These are phyloP conservation scores for Trichoderma sp. DNA, from an alignment of 2,329 filamentous ascomycete genomes.

Conservation along the genomic window DNA sequence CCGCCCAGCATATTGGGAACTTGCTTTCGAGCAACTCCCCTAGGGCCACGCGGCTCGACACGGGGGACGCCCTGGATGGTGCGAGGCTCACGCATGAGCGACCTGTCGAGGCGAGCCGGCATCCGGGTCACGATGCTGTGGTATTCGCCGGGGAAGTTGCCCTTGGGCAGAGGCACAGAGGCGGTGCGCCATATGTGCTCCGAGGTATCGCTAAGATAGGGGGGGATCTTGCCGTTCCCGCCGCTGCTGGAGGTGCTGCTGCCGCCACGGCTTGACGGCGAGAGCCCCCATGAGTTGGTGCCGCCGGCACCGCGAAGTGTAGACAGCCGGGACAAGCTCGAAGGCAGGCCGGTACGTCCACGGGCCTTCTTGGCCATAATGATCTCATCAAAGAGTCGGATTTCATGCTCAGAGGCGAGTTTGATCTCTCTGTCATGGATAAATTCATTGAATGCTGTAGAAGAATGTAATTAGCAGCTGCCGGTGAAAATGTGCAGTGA, in stretches of 20 bases:
- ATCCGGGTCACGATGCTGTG: slow-evolving; percentile 59
- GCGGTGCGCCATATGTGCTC: slow-evolving; percentile 78
- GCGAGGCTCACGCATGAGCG: slow-evolving; percentile 87
- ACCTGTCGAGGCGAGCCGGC: slow-evolving; percentile 78
- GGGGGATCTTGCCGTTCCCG: slow-evolving; percentile 43
- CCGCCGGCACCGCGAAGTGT: slow-evolving; percentile 57
- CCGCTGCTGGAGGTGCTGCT: background rate
- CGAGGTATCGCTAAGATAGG: slow-evolving; percentile 67
- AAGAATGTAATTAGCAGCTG: background rate
- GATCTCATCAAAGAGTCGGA: slow-evolving; percentile 80
- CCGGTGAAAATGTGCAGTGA: background rate
- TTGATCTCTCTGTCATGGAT: slow-evolving; percentile 75
- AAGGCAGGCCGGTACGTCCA: slow-evolving; percentile 63
- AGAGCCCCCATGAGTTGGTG: slow-evolving; percentile 39
- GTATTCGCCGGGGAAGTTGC: slow-evolving; percentile 62
- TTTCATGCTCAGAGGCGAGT: slow-evolving; percentile 57
- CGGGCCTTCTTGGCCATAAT: slow-evolving; percentile 72
- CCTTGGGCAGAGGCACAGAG: slow-evolving; percentile 57
- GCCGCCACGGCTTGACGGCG: slow-evolving; percentile 32
- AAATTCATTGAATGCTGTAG: slow-evolving; percentile 68
- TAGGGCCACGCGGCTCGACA: slow-evolving; percentile 49
- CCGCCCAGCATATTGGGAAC: slow-evolving; percentile 49
- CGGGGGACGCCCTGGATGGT: slow-evolving; percentile 84
- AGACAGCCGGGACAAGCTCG: slow-evolving; percentile 60
- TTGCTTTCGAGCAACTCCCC: slow-evolving; percentile 54